Evolutionary conservation across 495 filamentous ascomycete genomes (phyloP), one percentile per base, ranked within the genome.

Genomic region (Pseudevernia furfuracea): DNA sequence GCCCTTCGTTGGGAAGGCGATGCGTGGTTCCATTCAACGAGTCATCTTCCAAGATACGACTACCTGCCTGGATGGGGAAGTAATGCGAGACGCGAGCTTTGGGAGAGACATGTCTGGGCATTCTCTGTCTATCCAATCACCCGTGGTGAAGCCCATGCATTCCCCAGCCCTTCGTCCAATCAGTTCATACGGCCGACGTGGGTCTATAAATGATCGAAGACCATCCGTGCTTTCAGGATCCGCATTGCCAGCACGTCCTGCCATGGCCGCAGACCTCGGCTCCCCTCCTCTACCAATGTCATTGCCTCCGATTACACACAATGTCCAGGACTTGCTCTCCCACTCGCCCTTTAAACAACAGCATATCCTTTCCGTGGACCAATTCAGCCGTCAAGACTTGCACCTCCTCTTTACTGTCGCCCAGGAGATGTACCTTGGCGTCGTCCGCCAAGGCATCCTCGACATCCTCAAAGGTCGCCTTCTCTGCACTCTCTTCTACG

Each of bases 371-470:
- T 96, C 92, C 25, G 94, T 97, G 62, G 87, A 87, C 69, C 88
- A 96, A 74, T 96, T 96, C 80, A 85, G 77, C 56, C 87, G 92
- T 25, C 79, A 86, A 36, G 92, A 98, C 68, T 80, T 98, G 48
- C 94, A 97, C 74, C 78, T 91, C 56, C 85, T 98, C 52, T 97
- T 98, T 81, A 92, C 91, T 25, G 90, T 98, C 49, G 95, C 94
- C 1, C 89, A 95, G 71, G 94, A 97, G 75, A 96, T 97, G 91
- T 87, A 91, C 23, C 82, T 96, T 23, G 92, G 90, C 58, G 94
- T 96, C 30, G 86, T 96, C 74, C 86, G 92, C 43, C 86, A 96
- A 69, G 94, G 94, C 61, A 86, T 93, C 36, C 83, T 98, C 66
- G 87, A 92, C 66, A 80, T 96, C 59, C 84, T 98, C 60, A 90